Evolutionary conservation across 148 eudicot genomes (phyloP).

Genomic region (Rhododendron simsii): DNA sequence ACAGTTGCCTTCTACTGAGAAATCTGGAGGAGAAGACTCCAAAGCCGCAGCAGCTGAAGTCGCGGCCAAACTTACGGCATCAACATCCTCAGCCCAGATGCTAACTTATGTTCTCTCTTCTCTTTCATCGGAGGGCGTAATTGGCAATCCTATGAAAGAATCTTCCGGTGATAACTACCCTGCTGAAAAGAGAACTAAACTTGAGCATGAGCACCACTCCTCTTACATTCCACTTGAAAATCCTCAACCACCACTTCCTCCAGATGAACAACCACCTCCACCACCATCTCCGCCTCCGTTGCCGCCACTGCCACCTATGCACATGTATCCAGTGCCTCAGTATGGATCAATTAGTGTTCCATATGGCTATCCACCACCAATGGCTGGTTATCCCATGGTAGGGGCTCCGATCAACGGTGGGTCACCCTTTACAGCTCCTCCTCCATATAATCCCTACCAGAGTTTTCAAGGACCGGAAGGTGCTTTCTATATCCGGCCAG

Average conservation of each 20-base stretch:
- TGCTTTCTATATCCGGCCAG: slow-evolving; percentile 51
- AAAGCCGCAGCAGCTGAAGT: slow-evolving; percentile 82
- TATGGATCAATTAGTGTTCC: slow-evolving; percentile 40
- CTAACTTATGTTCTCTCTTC: slow-evolving; percentile 77
- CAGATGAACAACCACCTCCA: slow-evolving; percentile 47
- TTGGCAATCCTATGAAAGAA: slow-evolving; percentile 38
- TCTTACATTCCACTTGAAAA: slow-evolving; percentile 29
- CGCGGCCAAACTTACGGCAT: slow-evolving; percentile 84
- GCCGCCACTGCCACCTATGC: slow-evolving; percentile 65
- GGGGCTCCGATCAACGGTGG: slow-evolving; percentile 38
- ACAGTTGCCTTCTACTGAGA: slow-evolving; percentile 39
- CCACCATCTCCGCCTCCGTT: slow-evolving; percentile 67
- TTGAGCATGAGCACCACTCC: slow-evolving; percentile 35
- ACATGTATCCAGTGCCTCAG: slow-evolving; percentile 52
- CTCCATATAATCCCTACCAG: slow-evolving; percentile 44
- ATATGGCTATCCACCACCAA: slow-evolving; percentile 37
- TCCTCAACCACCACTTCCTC: slow-evolving; percentile 39
- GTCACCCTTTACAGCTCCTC: slow-evolving; percentile 35
- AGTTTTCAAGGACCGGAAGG: slow-evolving; percentile 54
- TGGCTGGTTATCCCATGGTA: slow-evolving; percentile 36
- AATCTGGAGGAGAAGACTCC: slow-evolving; percentile 46
- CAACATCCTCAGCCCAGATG: slow-evolving; percentile 88
- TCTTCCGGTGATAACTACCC: slow-evolving; percentile 36
- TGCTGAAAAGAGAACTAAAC: slow-evolving; percentile 56
- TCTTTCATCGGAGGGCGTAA: slow-evolving; percentile 71